Conservation (phyloP, 2,329 filamentous ascomycete genomes). For the Raffaelea albimanens region DNA sequence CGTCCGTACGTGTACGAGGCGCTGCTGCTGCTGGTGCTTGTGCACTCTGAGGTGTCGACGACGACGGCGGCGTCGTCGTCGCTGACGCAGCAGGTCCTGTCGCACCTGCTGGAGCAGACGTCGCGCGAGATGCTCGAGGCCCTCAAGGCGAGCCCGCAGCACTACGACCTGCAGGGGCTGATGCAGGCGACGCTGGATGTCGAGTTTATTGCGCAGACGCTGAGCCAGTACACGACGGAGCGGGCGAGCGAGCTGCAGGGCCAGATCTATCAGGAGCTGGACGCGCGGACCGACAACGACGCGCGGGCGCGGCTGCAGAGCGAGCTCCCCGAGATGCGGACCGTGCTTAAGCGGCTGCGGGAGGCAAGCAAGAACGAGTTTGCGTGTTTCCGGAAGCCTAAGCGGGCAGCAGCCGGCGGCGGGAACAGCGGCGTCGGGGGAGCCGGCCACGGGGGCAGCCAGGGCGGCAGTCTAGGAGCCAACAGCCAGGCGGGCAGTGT, state of each 20-base stretch:
- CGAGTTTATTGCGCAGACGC: constrained; percentile 90
- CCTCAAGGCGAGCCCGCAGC: constrained; percentile 41
- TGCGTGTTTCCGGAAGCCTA: constrained; percentile 67
- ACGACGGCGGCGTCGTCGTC: constrained; percentile 48
- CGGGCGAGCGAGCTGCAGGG: constrained; percentile 72
- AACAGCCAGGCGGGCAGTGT: not conserved
- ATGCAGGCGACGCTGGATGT: constrained; percentile 98
- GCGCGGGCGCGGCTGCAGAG: constrained; percentile 71
- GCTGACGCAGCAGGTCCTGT: constrained; percentile 72
- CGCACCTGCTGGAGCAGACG: constrained; percentile 75
- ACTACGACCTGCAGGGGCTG: constrained; percentile 69
- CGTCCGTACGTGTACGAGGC: constrained; percentile 83
- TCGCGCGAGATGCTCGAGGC: constrained; percentile 72
- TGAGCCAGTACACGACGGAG: constrained; percentile 82
- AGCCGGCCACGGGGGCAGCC: not conserved
- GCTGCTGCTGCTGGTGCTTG: constrained; percentile 75
- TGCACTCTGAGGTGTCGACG: constrained; percentile 83
- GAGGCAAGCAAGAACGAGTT: constrained; percentile 81
- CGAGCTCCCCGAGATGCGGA: constrained; percentile 84
- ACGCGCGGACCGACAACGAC: constrained; percentile 80
- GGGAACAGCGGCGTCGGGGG: no score
- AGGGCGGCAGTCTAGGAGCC: not conserved
- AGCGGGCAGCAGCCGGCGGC: constrained; percentile 22
- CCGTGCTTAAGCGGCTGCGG: constrained; percentile 71
- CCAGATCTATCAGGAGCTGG: constrained; percentile 79